Percentiles rank a stretch among this genome's conserved stretches.
Evolutionary conservation across 345 rosid genomes (phyloP).

Genomic region (Bruguiera sexangula): DNA sequence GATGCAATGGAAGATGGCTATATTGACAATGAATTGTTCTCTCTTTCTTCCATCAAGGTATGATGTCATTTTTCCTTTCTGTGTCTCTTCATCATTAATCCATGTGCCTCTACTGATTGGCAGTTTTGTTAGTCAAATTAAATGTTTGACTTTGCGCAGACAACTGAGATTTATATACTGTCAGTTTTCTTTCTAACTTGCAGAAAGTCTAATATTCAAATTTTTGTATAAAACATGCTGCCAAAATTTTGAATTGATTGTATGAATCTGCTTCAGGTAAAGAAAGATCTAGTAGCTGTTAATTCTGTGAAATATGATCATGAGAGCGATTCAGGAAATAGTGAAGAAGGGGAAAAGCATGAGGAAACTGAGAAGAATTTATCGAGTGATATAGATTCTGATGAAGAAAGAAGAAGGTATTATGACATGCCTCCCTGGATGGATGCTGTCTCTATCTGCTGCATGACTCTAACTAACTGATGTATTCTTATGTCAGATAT

Average conservation of each 20-base stretch:
- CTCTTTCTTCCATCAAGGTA: slow-evolving; percentile 93
- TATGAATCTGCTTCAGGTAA: slow-evolving; percentile 49
- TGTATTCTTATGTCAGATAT: slow-evolving; percentile 47
- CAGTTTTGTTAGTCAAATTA: not conserved
- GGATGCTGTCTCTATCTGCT: not conserved
- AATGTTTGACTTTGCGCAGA: no score
- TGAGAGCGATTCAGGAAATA: slow-evolving; percentile 33
- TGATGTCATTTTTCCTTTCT: not conserved
- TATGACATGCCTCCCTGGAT: not conserved
- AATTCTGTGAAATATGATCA: slow-evolving; percentile 56
- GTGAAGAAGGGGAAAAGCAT: slow-evolving; percentile 49
- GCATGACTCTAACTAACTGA: not conserved
- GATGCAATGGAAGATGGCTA: slow-evolving; percentile 88
- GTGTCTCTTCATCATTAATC: not conserved
- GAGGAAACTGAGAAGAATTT: slow-evolving; percentile 40
- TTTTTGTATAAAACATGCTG: not conserved
- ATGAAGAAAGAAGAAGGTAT: slow-evolving; percentile 73
- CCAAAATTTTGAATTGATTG: not conserved
- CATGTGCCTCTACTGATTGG: not conserved
- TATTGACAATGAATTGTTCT: slow-evolving; percentile 69
- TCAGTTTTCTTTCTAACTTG: not conserved
- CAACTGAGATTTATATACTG: not conserved
- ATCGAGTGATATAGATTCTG: slow-evolving; percentile 69
- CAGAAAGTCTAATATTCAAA: not conserved
- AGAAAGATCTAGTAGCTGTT: slow-evolving; percentile 76